Evolutionary conservation across 441 rosid genomes (phyloP), one percentile per base, ranked within the genome.

Genomic region (Pelargonium australe): DNA sequence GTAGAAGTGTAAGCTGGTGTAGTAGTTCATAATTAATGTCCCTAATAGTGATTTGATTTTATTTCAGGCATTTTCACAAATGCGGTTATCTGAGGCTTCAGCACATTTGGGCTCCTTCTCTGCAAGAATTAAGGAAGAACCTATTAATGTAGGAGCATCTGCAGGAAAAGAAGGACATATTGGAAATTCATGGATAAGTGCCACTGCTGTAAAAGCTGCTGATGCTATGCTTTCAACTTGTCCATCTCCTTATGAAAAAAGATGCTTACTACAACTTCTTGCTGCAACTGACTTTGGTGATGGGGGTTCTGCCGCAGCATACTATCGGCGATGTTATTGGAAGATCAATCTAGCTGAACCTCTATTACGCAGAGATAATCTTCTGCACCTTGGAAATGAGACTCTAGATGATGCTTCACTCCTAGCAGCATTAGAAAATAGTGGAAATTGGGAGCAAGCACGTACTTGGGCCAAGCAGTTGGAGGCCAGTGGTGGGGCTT

Each of bases 401-500:
- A 83, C 88, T 76, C 85, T 92, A 49, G 96, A 92, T 86, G 98
- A 95, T 83, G 85, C 90, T 80, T 81, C 98, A 44, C 99, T 95
- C 79, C 79, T 95, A 78, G 69, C 80, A 68, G 97, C 96, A 53
- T 76, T 95, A 70, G 97, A 89, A 78, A 84, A 83, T 83, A 92
- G 86, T 74, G 86, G 91, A 70, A 88, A 85, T 63, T 95, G 99
- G 99, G 98, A 95, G 79, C 92, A 95, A 80, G 98, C 99, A 77
- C 95, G 91, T 40, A 92, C 88, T 84, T 95, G 99, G 99, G 98
- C 98, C 47, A 88, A 84, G 78, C 99, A 92, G 85, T 83, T 95
- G 83, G 98, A 90, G 77, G 90, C 90, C 75, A 84, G 85, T 69
- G 94, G 95, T 37, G 94, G 86, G 79, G 80, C 92, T 73, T 95